phyloP scores from a whole-genome alignment of 2,329 filamentous ascomycete genomes.

The Daldinia eschscholtzii region DNA sequence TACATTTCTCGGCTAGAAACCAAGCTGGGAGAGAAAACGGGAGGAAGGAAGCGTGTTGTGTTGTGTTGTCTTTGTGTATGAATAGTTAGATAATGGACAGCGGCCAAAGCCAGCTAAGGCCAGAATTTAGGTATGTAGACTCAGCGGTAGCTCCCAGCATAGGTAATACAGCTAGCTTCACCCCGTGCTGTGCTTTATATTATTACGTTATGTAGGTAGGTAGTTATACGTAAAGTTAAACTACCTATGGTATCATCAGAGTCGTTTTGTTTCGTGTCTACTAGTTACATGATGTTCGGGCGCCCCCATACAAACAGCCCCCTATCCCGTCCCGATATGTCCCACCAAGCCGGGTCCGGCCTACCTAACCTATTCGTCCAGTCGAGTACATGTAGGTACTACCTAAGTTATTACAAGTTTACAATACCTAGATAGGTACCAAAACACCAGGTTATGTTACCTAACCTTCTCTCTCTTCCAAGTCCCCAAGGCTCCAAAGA shows the following conservation, averaged over 20 bases:
- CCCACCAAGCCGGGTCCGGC: not conserved
- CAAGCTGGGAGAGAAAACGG: constrained; percentile 4
- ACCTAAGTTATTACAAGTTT: constrained; percentile 5
- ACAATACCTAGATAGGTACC: not conserved
- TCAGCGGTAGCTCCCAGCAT: constrained; percentile 1
- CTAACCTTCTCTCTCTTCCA: not conserved
- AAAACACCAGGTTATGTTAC: constrained; percentile 4
- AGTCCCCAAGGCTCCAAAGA: not conserved
- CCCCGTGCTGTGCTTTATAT: not conserved
- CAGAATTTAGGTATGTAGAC: constrained; percentile 7
- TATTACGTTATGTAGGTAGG: too few relatives aligned
- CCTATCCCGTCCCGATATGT: not conserved
- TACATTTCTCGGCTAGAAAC: not conserved
- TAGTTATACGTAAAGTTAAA: not conserved
- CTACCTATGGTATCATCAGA: not conserved
- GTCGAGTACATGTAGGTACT: not conserved
- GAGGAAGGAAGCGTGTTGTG: constrained; percentile 3
- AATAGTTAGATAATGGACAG: constrained; percentile 39
- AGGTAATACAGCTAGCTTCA: constrained; percentile 1
- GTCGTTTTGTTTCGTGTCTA: constrained; percentile 13
- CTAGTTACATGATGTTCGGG: constrained; percentile 11
- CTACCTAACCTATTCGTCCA: not conserved
- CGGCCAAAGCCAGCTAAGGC: not conserved
- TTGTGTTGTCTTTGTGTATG: constrained; percentile 27
- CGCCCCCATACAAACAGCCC: constrained; percentile 7